Evolutionary conservation across 441 rosid genomes (phyloP), one percentile per base, ranked within the genome.

Genomic region (Sinapis alba): DNA sequence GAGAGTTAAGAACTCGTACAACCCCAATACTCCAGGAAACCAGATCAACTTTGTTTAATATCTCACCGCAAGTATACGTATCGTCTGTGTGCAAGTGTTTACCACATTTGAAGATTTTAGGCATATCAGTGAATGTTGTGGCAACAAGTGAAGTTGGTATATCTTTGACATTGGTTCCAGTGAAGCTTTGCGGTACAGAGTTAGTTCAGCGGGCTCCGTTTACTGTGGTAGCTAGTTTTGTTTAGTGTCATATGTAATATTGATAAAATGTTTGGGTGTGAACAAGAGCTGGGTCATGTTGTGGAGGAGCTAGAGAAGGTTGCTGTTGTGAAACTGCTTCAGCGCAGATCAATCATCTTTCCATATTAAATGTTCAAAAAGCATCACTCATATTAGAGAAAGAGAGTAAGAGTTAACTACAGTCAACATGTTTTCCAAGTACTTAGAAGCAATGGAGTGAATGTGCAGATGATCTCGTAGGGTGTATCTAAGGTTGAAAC

Each of bases 131-230:
- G 24, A 97, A 94, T 81, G 98, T 92, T 69, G 98, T 94, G 50
- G 98, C 97, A 47, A 94, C 97, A 32, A 94, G 98, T 84, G 98
- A 94, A 92, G 98, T 94, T 77, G 92, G 97, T 80, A 86, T 94
- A 78, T 94, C 98, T 3, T 73, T 94, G 87, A 94, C 98, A 50
- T 38, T 94, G 80, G 98, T 90, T 83, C 98, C 97, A 4, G 91
- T 97, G 30, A 91, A 92, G 83, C 86, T 94, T 27, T 90, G 96
- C 96, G 85, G 95, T 78, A 87, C 96, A 85, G 97, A 94, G 79
- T 84, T 94, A 18, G 84, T 94, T 71, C 97, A 90, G 84, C 96
- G 87, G 88, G 91, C 89, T 30, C 34, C 34, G 8, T 30, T 30
- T 30, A 30, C 34, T 6, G n/a, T n/a, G 34, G 34, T 30, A 30